Base-by-base conservation (phyloP, 129 eudicot species). In the Dittrichia graveolens region DNA sequence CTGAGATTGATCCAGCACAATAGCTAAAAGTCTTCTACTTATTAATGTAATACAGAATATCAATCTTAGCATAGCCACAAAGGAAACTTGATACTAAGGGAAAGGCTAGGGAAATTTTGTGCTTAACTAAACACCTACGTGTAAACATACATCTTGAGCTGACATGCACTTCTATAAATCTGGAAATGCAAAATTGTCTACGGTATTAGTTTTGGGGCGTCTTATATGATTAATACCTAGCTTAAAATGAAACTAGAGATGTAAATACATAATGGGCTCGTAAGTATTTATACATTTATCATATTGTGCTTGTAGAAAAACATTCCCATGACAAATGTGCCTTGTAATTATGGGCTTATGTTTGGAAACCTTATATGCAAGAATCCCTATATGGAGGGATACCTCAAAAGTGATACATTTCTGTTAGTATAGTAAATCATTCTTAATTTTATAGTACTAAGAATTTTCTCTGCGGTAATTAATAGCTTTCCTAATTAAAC, bases 1-100 rank as follows among this genome's bases (percentile, higher is more conserved):
- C 63, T 52, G 4, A 50, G 44, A 50, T 52, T 64, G 35, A 31
- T 53, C 9, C 18, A 75, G 4, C 45, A 42, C 66, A 50, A 75
- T 3, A 10, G n/a, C 43, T 16, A 7, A 52, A 38, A 39, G 24
- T 1, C 31, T 24, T 24, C 31, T 24, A 24, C 31, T 24, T 24
- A 24, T n/a, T n/a, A n/a, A n/a, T n/a, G n/a, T n/a, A n/a, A n/a
- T n/a, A n/a, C n/a, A n/a, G n/a, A n/a, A n/a, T n/a, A 24, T 24
- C 18, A 19, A 41, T 6, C 11, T 41, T 8, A 0, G 70, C 4
- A 15, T 5, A 15, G 47, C 68, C 77, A 72, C 77, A 53, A 45
- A 45, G 39, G 45, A 31, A 57, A 59, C 3, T 24, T n/a, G 8
- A 46, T 6, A 15, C 39, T 14, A 13, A 45, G 18, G 40, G 13